Conservation (phyloP, 495 filamentous ascomycete species). For the Daldinia childiae region DNA sequence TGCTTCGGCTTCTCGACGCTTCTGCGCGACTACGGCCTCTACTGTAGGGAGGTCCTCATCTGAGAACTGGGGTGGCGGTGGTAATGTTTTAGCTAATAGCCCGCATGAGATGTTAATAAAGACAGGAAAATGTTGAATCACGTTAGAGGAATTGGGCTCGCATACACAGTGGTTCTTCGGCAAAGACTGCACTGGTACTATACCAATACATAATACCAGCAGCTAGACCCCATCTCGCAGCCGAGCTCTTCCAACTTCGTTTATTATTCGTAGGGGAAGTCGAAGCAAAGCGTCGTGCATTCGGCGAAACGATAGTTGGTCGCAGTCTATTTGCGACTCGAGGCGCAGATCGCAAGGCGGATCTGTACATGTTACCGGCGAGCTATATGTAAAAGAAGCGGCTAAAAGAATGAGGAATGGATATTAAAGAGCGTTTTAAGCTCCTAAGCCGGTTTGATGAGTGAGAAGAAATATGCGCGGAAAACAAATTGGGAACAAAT, state of each 20-base stretch:
- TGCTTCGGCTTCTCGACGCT: conserved; percentile 53
- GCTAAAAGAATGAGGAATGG: conserved; percentile 19
- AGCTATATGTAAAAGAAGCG: conserved; percentile 12
- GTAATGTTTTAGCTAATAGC: conserved; percentile 44
- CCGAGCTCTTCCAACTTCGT: conserved; percentile 85
- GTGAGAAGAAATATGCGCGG: background rate
- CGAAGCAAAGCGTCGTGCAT: conserved; percentile 72
- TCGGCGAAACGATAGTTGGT: conserved; percentile 40
- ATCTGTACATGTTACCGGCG: conserved; percentile 65
- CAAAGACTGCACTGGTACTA: conserved; percentile 86
- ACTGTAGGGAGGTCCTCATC: conserved; percentile 60
- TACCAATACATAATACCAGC: conserved; percentile 87
- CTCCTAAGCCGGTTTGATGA: conserved; percentile 8
- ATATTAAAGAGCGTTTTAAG: conserved; percentile 3
- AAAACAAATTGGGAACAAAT: background rate
- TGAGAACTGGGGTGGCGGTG: conserved; percentile 53
- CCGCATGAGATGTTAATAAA: background rate
- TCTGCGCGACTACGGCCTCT: conserved; percentile 61
- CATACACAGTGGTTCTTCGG: conserved; percentile 82
- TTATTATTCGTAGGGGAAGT: conserved; percentile 71
- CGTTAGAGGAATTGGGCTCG: background rate
- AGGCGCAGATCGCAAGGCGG: conserved; percentile 65
- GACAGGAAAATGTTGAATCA: background rate
- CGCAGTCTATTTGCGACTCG: conserved; percentile 57
- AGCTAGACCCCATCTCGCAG: conserved; percentile 77